Base-by-base conservation (phyloP, 345 rosid species). In the Zanthoxylum bungeanum region DNA sequence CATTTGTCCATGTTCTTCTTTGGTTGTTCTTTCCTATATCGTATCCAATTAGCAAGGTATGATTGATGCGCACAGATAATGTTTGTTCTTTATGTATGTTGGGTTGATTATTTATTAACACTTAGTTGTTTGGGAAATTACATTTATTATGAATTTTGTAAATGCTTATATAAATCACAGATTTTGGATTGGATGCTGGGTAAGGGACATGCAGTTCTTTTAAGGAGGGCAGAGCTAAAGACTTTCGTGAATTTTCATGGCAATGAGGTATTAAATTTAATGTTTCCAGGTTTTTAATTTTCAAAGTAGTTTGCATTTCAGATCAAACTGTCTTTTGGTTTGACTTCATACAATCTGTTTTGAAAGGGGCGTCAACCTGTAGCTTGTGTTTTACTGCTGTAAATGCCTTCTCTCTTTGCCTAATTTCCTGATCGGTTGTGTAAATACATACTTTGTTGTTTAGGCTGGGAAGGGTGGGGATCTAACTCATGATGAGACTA, bases 391-490 rank as follows among this genome's bases (percentile, higher is more conserved):
- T 30, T 30, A 51, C 25, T 51, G 57, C 60, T 51, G 31, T 52
- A 68, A 36, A 33, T 33, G 7, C 37, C 22, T 30, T n/a, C 33
- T 36, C 22, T 11, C 71, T 24, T n/a, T 3, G 42, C 42, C 50
- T 4, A 52, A 37, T 66, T 61, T 70, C 19, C 56, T 77, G 61
- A 78, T 71, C 61, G 56, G 46, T 5, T 27, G 36, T n/a, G 60
- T 72, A 37, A n/a, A 28, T 6, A 56, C 46, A 39, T 62, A 44
- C 75, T 60, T 42, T 68, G 8, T 68, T 68, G 55, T 56, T 64
- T 78, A 94, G 98, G 98, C 98, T 64, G 97, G 97, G 70, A 94
- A 90, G 85, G 98, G 98, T 24, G 97, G 98, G 31, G 92, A 85
- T 83, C 77, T 94, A 74, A 94, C 97, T 10, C 92, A 78, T 64